Percentiles rank a stretch among this genome's conserved stretches.
Conservation (phyloP, 352 stramenopile genomes). For the Phytophthora pisi region DNA sequence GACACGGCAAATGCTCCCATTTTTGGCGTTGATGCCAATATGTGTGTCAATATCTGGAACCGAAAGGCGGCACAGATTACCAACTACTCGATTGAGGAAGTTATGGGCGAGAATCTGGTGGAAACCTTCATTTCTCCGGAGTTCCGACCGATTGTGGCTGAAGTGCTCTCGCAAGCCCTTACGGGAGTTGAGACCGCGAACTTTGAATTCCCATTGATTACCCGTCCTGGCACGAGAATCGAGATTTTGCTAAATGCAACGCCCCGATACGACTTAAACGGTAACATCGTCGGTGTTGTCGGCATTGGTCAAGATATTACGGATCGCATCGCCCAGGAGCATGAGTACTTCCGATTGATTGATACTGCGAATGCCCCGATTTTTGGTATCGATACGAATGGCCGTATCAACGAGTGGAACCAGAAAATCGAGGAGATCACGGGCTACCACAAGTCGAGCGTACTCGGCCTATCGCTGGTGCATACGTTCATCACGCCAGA, state of each 20-base stretch:
- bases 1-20: conserved; percentile 80
- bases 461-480: conserved; percentile 72
- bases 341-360: conserved; percentile 51
- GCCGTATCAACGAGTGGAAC: conserved; percentile 56
- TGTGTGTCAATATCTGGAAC: conserved; percentile 88
- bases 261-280: conserved; percentile 60
- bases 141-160: conserved; percentile 65
- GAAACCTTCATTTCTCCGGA: conserved; percentile 86
- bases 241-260: conserved; percentile 66
- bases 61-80: conserved; percentile 88
- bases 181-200: conserved; percentile 54
- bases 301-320: conserved; percentile 34
- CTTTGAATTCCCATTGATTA: conserved; percentile 35
- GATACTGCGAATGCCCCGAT: conserved; percentile 84
- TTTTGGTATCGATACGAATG: conserved; percentile 81
- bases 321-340: conserved; percentile 32
- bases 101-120: conserved; percentile 81
- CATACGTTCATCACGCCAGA: conserved; percentile 77
- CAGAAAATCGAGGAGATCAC: conserved; percentile 86
- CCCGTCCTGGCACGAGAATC: conserved; percentile 63
- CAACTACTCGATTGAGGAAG: conserved; percentile 81
- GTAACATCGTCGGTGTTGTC: conserved; percentile 66
- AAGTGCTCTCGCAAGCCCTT: conserved; percentile 72
- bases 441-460: conserved; percentile 64
- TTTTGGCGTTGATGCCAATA: conserved; percentile 65